phyloP scores from a whole-genome alignment of 2,329 filamentous ascomycete genomes.

The Aspergillus niger region DNA sequence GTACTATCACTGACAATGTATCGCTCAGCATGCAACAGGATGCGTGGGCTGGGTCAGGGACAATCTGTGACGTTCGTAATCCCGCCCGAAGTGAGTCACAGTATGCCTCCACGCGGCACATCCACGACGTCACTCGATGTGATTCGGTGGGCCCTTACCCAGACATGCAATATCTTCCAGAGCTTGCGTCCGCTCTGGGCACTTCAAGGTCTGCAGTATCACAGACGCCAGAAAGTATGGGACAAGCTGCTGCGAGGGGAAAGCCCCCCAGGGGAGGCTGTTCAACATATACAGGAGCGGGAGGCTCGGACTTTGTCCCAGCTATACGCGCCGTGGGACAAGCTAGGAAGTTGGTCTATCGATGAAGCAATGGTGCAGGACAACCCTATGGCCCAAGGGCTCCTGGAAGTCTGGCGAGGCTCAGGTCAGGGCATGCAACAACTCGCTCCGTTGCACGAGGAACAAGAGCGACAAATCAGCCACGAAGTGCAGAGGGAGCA shows the following conservation, averaged over 20 bases:
- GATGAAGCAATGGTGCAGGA: neutral
- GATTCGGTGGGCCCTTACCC: slow-evolving; percentile 59
- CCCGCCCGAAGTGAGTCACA: slow-evolving; percentile 59
- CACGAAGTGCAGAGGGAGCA: slow-evolving; percentile 65
- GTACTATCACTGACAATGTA: neutral
- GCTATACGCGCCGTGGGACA: slow-evolving; percentile 15
- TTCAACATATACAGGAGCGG: slow-evolving; percentile 60
- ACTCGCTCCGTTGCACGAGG: slow-evolving; percentile 62
- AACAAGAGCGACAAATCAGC: slow-evolving; percentile 64
- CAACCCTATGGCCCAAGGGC: neutral
- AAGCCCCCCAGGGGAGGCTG: slow-evolving; percentile 43
- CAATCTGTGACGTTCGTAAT: slow-evolving; percentile 64
- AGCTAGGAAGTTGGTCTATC: neutral
- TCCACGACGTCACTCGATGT: slow-evolving; percentile 58
- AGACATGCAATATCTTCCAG: slow-evolving; percentile 55
- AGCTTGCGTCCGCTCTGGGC: slow-evolving; percentile 62
- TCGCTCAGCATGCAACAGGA: slow-evolving; percentile 62
- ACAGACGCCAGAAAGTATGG: slow-evolving; percentile 46
- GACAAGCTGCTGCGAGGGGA: neutral
- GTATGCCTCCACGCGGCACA: slow-evolving; percentile 47
- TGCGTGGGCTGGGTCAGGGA: slow-evolving; percentile 66
- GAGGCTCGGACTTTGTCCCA: slow-evolving; percentile 54
- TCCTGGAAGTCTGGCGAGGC: slow-evolving; percentile 5
- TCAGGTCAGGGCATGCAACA: slow-evolving; percentile 34
- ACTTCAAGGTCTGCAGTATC: slow-evolving; percentile 57